Percentiles rank a stretch among this genome's conserved stretches.
phyloP scores from a whole-genome alignment of 176 grass and related monocot species.

The Microstegium vimineum region DNA sequence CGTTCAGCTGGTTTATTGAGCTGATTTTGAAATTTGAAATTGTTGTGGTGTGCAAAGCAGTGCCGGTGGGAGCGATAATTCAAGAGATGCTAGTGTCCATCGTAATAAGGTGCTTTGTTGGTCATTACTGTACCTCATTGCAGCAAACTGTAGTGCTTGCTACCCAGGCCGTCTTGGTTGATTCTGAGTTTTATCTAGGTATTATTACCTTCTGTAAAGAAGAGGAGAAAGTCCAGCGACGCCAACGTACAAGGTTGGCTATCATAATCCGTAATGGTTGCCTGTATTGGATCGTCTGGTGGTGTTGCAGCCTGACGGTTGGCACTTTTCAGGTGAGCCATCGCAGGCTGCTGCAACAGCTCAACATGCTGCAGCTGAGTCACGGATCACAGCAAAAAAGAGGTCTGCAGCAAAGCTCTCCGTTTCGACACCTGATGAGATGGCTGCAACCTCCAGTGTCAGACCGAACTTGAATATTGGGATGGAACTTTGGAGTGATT shows the following conservation, averaged over 20 bases:
- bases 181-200: constrained; percentile 48
- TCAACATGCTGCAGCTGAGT: constrained; percentile 17
- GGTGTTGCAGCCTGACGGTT: neutral
- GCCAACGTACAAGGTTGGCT: constrained; percentile 42
- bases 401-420: constrained; percentile 54
- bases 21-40: constrained; percentile 26
- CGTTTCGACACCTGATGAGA: constrained; percentile 48
- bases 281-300: neutral
- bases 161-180: neutral
- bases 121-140: constrained; percentile 11
- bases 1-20: neutral
- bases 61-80: constrained; percentile 43
- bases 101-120: constrained; percentile 47
- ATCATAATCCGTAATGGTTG: neutral
- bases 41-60: constrained; percentile 26
- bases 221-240: constrained; percentile 53
- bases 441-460: constrained; percentile 14
- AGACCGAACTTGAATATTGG: constrained; percentile 57
- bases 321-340: constrained; percentile 42
- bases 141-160: neutral
- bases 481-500: constrained; percentile 59
- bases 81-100: constrained; percentile 25
- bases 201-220: constrained; percentile 50
- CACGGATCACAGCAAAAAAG: neutral
- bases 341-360: constrained; percentile 28